Percentiles rank a stretch among this genome's conserved stretches.
These are phyloP conservation scores for Quercus variabilis DNA, from an alignment of 306 rosid genomes.

Conservation along the genomic window DNA sequence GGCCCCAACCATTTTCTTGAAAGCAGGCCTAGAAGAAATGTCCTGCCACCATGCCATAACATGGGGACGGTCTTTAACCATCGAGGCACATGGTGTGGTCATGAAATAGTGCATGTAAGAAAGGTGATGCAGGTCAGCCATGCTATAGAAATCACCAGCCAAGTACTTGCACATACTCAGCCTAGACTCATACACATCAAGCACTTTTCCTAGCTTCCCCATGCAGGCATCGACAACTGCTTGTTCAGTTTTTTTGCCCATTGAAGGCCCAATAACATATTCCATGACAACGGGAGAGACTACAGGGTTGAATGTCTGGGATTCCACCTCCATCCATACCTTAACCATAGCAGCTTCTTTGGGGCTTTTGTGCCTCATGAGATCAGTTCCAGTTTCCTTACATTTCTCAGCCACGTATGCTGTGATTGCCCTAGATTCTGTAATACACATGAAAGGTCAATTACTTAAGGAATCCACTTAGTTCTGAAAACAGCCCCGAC, in stretches of 20 bases:
- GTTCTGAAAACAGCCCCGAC: too few relatives aligned
- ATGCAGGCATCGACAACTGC: conserved; percentile 44
- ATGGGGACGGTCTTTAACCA: conserved; percentile 50
- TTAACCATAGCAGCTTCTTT: conserved; percentile 58
- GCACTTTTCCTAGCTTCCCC: conserved; percentile 52
- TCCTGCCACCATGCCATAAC: conserved; percentile 92
- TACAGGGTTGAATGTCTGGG: conserved; percentile 52
- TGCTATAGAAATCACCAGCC: conserved; percentile 60
- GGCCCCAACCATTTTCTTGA: conserved; percentile 45
- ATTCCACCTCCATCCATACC: conserved; percentile 71
- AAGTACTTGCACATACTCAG: conserved; percentile 56
- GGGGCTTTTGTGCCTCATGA: conserved; percentile 28
- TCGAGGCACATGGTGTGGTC: conserved; percentile 63
- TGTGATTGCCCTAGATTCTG: conserved; percentile 81
- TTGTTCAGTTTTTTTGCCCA: conserved; percentile 44
- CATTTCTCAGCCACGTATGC: conserved; percentile 62
- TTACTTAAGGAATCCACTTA: too few relatives aligned
- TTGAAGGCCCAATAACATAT: conserved; percentile 46
- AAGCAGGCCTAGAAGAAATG: conserved; percentile 61
- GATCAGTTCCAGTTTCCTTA: conserved; percentile 61
- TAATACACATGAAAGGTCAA: background rate
- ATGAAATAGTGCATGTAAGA: conserved; percentile 56
- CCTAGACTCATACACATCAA: conserved; percentile 62
- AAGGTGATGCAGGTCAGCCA: conserved; percentile 70
- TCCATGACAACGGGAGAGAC: conserved; percentile 53